Conservation (phyloP, 176 grass and related monocot genomes). For the Cenchrus purpureus region DNA sequence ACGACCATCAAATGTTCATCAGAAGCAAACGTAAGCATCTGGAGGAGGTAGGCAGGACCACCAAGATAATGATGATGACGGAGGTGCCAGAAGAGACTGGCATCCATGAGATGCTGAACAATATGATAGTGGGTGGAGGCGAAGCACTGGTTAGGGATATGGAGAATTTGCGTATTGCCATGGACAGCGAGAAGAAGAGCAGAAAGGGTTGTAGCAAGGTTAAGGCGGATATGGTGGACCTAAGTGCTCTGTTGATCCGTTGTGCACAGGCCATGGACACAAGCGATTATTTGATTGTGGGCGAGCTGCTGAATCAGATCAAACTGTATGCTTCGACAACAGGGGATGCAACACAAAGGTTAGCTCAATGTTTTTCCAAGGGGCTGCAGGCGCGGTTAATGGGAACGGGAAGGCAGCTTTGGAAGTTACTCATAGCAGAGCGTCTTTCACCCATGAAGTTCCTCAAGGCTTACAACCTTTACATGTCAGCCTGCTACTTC, state of each 20-base stretch:
- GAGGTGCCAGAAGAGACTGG: slow-evolving; percentile 34
- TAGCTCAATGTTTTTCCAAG: slow-evolving; percentile 59
- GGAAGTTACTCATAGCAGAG: slow-evolving; percentile 25
- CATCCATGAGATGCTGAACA: slow-evolving; percentile 43
- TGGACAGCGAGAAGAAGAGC: background rate
- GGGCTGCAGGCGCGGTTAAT: slow-evolving; percentile 58
- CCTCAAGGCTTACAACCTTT: slow-evolving; percentile 49
- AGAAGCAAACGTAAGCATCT: slow-evolving; percentile 3
- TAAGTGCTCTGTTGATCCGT: slow-evolving; percentile 54
- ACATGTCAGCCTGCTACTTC: slow-evolving; percentile 37
- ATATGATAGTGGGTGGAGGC: slow-evolving; percentile 11
- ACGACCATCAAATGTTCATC: background rate
- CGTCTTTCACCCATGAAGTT: slow-evolving; percentile 29
- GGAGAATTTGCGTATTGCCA: slow-evolving; percentile 30
- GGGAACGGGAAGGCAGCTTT: slow-evolving; percentile 60
- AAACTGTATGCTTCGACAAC: slow-evolving; percentile 48
- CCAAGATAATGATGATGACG: slow-evolving; percentile 34
- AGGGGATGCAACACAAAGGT: slow-evolving; percentile 60
- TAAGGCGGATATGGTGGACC: slow-evolving; percentile 46
- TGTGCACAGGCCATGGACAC: slow-evolving; percentile 60
- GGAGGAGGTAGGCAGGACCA: slow-evolving; percentile 40
- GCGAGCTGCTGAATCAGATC: slow-evolving; percentile 60
- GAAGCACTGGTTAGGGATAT: slow-evolving; percentile 3
- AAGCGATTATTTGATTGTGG: slow-evolving; percentile 36
- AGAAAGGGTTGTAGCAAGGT: background rate